A percentile compares a stretch with the other conserved stretches of the same genome.
Evolutionary conservation across 2,329 filamentous ascomycete genomes (phyloP).

Genomic region (Neopestalotiopsis clavispora): DNA sequence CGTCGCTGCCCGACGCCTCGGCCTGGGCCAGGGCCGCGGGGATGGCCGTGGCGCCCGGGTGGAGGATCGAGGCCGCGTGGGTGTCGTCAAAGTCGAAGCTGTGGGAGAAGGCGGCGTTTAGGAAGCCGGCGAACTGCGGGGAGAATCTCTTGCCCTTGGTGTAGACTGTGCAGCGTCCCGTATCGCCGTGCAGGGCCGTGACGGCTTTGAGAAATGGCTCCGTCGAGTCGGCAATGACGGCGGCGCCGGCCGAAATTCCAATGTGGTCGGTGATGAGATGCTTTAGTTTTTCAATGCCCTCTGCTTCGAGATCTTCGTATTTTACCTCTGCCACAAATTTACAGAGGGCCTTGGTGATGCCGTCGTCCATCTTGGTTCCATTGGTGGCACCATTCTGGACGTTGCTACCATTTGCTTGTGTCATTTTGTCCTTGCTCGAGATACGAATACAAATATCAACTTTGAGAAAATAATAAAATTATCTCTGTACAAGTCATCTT

Average conservation of each 20-base stretch:
- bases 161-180: slow-evolving; percentile 38
- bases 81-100: slow-evolving; percentile 52
- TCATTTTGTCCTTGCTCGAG: neutral
- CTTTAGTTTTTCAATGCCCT: slow-evolving; percentile 27
- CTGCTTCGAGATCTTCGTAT: slow-evolving; percentile 22
- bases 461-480: neutral
- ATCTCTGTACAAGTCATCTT: neutral
- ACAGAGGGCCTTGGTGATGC: slow-evolving; percentile 24
- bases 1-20: slow-evolving; percentile 34
- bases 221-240: slow-evolving; percentile 27
- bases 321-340: slow-evolving; percentile 26
- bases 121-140: slow-evolving; percentile 43
- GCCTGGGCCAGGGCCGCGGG: slow-evolving; percentile 37
- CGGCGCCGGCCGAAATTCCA: slow-evolving; percentile 29
- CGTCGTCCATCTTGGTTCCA: neutral
- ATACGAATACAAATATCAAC: neutral
- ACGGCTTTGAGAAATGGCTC: slow-evolving; percentile 39
- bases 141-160: slow-evolving; percentile 37
- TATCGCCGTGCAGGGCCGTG: slow-evolving; percentile 29
- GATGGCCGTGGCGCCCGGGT: slow-evolving; percentile 45
- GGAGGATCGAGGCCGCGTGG: slow-evolving; percentile 44
- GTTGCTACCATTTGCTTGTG: neutral
- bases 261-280: slow-evolving; percentile 31
- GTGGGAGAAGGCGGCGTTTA: slow-evolving; percentile 48
- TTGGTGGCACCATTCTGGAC: neutral